phyloP scores from a whole-genome alignment of 805 yeast species.

The Zygoascus ofunaensis region DNA sequence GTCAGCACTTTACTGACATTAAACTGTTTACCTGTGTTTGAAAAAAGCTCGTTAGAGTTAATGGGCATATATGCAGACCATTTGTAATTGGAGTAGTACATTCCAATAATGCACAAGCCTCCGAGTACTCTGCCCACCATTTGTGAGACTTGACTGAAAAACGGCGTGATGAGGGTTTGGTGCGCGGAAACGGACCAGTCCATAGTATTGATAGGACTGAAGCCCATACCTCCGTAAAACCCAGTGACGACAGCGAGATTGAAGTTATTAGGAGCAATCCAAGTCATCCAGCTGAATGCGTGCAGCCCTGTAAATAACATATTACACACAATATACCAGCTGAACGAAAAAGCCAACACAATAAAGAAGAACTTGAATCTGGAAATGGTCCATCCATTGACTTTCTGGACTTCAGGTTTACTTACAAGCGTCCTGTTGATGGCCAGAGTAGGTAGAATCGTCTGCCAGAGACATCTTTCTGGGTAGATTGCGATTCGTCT shows the following conservation, averaged over 20 bases:
- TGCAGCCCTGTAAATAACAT: conserved; percentile 50
- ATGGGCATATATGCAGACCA: conserved; percentile 46
- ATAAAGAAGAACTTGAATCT: conserved; percentile 37
- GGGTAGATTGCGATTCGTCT: conserved; percentile 42
- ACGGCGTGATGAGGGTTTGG: conserved; percentile 7
- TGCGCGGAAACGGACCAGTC: conserved; percentile 32
- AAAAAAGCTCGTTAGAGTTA: conserved; percentile 33
- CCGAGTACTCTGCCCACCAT: conserved; percentile 8
- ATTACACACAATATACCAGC: conserved; percentile 53
- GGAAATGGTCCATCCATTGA: conserved; percentile 49
- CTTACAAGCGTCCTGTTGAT: conserved; percentile 38
- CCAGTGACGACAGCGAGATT: conserved; percentile 46
- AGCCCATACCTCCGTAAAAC: conserved; percentile 37
- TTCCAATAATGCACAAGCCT: conserved; percentile 13
- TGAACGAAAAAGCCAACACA: conserved; percentile 33
- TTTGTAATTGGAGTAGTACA: conserved; percentile 39
- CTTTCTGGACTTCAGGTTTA: conserved; percentile 15
- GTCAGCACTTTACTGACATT: conserved; percentile 37
- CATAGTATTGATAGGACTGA: conserved; percentile 40
- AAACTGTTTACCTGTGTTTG: conserved; percentile 38
- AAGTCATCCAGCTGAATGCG: conserved; percentile 48
- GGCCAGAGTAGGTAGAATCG: conserved; percentile 49
- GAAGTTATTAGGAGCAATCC: conserved; percentile 48
- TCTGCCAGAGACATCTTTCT: conserved; percentile 38
- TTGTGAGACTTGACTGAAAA: conserved; percentile 5